phyloP scores from a whole-genome alignment of 2,329 filamentous ascomycete genomes.

The Claviceps maximensis region DNA sequence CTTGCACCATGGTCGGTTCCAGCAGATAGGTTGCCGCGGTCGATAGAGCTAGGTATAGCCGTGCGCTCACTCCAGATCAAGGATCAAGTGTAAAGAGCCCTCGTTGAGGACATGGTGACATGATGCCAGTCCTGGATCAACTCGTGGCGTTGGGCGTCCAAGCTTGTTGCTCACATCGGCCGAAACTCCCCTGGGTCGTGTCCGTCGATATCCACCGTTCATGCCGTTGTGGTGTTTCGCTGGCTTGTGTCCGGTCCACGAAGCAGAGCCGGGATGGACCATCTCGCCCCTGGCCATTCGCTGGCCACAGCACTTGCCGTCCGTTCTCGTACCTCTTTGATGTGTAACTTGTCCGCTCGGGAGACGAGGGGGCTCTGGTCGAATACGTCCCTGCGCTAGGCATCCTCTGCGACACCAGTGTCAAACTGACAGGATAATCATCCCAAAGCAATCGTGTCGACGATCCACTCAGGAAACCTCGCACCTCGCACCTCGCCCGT shows the following conservation, averaged over 20 bases:
- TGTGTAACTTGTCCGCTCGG: not conserved
- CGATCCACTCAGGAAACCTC: conserved; percentile 7
- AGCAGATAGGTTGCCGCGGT: conserved; percentile 3
- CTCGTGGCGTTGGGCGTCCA: not conserved
- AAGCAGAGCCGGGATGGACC: not conserved
- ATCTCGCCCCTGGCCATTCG: not conserved
- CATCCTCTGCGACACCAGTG: not conserved
- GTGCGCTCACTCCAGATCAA: conserved; percentile 1
- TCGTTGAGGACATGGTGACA: not conserved
- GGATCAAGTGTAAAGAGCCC: not conserved
- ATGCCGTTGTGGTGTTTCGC: not conserved
- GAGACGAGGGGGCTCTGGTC: not conserved
- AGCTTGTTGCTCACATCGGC: not conserved
- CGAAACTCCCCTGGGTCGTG: not conserved
- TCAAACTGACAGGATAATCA: not conserved
- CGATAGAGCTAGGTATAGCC: not conserved
- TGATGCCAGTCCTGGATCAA: not conserved
- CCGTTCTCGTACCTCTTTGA: too few species aligned
- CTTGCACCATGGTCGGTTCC: conserved; percentile 3
- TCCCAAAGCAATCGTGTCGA: not conserved
- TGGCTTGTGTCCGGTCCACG: not conserved
- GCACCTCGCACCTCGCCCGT: not conserved
- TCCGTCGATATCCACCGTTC: not conserved
- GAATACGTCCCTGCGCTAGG: not conserved
- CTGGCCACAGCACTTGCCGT: not conserved